Evolutionary conservation across 495 filamentous ascomycete genomes (phyloP).

Genomic region (Achaetomiella virescens): DNA sequence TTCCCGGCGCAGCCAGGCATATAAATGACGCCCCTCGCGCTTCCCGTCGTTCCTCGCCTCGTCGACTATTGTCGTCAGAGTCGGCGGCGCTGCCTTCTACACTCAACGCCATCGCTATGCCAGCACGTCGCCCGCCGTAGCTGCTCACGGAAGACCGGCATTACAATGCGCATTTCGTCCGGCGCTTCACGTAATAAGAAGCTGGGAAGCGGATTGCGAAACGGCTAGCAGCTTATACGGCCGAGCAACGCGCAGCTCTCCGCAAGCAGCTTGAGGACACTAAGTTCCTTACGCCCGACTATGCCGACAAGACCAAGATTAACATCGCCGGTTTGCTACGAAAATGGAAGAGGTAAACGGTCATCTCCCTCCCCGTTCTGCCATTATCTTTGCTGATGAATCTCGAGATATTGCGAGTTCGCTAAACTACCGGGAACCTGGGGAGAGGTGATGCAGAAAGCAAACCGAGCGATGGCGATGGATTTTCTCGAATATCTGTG

Average conservation of each 20-base stretch:
- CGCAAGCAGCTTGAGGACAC: conserved; percentile 5
- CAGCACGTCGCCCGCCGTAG: conserved; percentile 9
- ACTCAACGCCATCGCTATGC: conserved; percentile 6
- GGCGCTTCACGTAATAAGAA: conserved; percentile 12
- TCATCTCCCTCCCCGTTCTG: neutral
- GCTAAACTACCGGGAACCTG: conserved; percentile 5
- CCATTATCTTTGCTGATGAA: conserved; percentile 7
- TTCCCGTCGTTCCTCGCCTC: neutral
- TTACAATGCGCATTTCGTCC: conserved; percentile 13
- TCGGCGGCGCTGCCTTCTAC: neutral
- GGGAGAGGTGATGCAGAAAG: conserved; percentile 20
- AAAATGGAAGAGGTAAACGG: conserved; percentile 19
- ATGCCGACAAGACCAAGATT: conserved; percentile 15
- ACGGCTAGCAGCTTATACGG: conserved; percentile 1
- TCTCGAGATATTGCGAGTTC: conserved; percentile 11
- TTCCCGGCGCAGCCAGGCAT: neutral
- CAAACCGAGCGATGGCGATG: conserved; percentile 20
- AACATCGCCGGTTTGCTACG: conserved; percentile 17
- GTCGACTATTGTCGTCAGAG: neutral
- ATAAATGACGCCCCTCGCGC: conserved; percentile 5
- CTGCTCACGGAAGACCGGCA: conserved; percentile 4
- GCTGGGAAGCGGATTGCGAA: neutral
- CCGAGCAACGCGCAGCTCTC: conserved; percentile 10
- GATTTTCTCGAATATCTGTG: conserved; percentile 23
- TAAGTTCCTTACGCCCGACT: conserved; percentile 14